These are phyloP conservation scores for Cystobasidiaceae sp. DNA, from an alignment of 1,284 basidiomycete genomes.

Conservation along the genomic window DNA sequence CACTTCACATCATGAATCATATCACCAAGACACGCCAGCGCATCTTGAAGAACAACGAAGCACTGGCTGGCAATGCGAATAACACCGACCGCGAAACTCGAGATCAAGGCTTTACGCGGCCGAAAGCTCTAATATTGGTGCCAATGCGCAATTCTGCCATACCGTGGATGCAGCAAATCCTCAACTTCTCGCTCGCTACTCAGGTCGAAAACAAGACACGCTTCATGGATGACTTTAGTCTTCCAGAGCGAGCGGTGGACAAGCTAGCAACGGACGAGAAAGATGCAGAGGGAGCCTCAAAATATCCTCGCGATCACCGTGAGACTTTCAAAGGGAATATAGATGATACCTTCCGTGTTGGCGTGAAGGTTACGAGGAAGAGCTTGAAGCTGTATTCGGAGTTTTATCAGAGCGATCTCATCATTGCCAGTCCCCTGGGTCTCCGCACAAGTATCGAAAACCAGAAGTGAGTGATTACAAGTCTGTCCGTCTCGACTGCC, in stretches of 20 bases:
- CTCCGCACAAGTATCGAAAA: slow-evolving; percentile 89
- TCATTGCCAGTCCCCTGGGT: slow-evolving; percentile 89
- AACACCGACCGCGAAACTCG: slow-evolving; percentile 60
- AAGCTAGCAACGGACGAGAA: slow-evolving; percentile 58
- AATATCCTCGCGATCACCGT: slow-evolving; percentile 82
- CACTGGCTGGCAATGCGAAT: slow-evolving; percentile 60
- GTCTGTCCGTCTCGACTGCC: neutral
- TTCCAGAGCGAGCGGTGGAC: slow-evolving; percentile 73
- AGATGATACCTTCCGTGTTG: slow-evolving; percentile 90
- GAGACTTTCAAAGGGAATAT: slow-evolving; percentile 95
- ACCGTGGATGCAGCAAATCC: slow-evolving; percentile 60
- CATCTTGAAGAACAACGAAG: slow-evolving; percentile 92
- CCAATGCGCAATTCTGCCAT: slow-evolving; percentile 88
- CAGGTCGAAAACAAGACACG: slow-evolving; percentile 72
- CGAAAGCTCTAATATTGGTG: slow-evolving; percentile 82
- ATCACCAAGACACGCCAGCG: slow-evolving; percentile 84
- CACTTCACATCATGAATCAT: slow-evolving; percentile 77
- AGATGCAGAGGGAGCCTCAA: slow-evolving; percentile 50
- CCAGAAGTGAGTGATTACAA: slow-evolving; percentile 60
- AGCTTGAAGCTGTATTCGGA: slow-evolving; percentile 78
- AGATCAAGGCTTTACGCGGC: slow-evolving; percentile 96
- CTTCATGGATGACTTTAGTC: slow-evolving; percentile 73
- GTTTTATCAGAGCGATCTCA: slow-evolving; percentile 85
- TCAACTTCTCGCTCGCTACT: slow-evolving; percentile 61
- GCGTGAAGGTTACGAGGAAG: slow-evolving; percentile 87